These are phyloP conservation scores for Neoascochyta sp. DNA, from an alignment of 2,329 filamentous ascomycete species.

Conservation along the genomic window DNA sequence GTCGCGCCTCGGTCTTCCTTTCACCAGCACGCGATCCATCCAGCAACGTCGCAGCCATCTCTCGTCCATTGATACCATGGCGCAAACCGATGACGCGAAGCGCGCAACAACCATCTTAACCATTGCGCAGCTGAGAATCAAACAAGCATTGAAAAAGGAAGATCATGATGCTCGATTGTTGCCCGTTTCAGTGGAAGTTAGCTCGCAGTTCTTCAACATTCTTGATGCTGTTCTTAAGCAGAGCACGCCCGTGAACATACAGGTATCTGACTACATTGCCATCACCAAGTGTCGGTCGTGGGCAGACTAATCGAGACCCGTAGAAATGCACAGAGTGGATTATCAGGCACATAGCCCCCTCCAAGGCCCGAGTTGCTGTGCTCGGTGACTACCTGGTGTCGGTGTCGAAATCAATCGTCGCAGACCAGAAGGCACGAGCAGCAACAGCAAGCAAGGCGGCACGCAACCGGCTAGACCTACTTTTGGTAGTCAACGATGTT, in stretches of 20 bases:
- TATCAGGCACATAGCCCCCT: constrained; percentile 66
- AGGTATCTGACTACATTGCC: constrained; percentile 30
- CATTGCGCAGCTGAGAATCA: constrained; percentile 30
- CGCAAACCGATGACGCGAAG: constrained; percentile 19
- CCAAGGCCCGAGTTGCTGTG: constrained; percentile 60
- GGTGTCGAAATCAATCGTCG: constrained; percentile 58
- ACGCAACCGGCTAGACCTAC: constrained; percentile 68
- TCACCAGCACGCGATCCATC: constrained; percentile 3
- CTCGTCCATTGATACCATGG: constrained; percentile 12
- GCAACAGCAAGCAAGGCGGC: constrained; percentile 49
- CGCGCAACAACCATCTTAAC: constrained; percentile 20
- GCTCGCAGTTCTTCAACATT: constrained; percentile 20
- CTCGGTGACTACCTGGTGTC: constrained; percentile 73
- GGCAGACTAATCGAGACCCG: constrained; percentile 31
- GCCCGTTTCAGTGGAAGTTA: constrained; percentile 19
- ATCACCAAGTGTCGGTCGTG: constrained; percentile 15
- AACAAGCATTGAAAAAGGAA: constrained; percentile 23
- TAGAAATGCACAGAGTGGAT: constrained; percentile 90
- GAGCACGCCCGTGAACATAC: constrained; percentile 27
- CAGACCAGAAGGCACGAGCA: constrained; percentile 11
- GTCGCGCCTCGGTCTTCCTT: constrained; percentile 3
- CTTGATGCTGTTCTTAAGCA: constrained; percentile 27
- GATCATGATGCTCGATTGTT: constrained; percentile 15
- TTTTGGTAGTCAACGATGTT: constrained; percentile 76
- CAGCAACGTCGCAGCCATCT: constrained; percentile 6